Evolutionary conservation across 2,329 filamentous ascomycete species (phyloP), one percentile per base, ranked within the genome.

Genomic region (Monilinia aucupariae): DNA sequence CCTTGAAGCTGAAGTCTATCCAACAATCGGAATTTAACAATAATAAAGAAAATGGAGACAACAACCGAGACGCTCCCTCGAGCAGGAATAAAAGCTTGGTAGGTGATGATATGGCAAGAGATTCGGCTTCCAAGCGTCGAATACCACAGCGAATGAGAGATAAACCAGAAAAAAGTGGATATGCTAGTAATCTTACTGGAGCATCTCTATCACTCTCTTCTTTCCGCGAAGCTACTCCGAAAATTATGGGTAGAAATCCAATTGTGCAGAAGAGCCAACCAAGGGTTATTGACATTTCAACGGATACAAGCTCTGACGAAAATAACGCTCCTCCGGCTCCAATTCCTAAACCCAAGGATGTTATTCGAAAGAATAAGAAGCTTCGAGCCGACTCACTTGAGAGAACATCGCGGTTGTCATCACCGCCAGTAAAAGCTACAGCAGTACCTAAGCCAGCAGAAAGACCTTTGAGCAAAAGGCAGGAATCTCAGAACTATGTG

Each of bases 101-200:
- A 43, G 27, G 4, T 15, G 22, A 20, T 5, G 22, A 20, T 4
- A 56, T 22, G 22, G 34, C 22, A 41, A 51, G 43, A 62, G 62
- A 51, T 17, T 20, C 5, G 9, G 9, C 13, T 32, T 25, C 22
- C 32, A 48, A 30, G 17, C 25, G 13, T 22, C 54, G 47, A 51
- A 39, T n/a, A 22, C 48, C 65, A 61, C 66, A 56, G 39, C 45
- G n/a, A 30, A 64, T 58, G 34, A 70, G 53, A 59, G 64, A 62
- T 6, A 60, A 67, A 64, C 61, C 63, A 27, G 30, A 62, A 32
- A 69, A 66, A 22, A 68, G 55, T 52, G 65, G 66, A 30, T 74
- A 73, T 64, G 71, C 71, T 48, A 70, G 67, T 48, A 70, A 66
- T 43, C 67, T 74, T 45, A 71, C 67, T 45, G 71, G 70, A 43